A percentile compares a stretch with the other conserved stretches of the same genome.
phyloP scores from a whole-genome alignment of 1,284 basidiomycete species.

The Polyporus tsugae region DNA sequence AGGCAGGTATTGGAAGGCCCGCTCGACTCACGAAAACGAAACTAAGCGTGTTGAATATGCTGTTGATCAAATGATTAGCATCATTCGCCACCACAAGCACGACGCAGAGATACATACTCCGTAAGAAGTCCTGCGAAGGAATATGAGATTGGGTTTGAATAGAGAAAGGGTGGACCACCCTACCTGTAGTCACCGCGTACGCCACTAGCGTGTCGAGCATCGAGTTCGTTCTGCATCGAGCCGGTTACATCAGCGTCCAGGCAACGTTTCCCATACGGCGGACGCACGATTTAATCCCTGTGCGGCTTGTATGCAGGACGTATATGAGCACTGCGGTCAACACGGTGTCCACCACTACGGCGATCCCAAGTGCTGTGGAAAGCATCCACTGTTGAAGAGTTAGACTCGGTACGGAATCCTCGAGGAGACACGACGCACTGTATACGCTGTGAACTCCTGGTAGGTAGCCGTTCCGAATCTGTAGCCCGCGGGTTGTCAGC shows the following conservation, averaged over 20 bases:
- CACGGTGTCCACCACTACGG: slow-evolving; percentile 15
- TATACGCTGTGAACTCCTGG: neutral
- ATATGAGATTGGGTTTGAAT: neutral
- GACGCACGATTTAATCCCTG: slow-evolving; percentile 15
- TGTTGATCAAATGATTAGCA: neutral
- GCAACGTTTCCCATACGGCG: neutral
- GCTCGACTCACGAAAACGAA: neutral
- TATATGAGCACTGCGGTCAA: slow-evolving; percentile 17
- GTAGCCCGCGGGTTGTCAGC: neutral
- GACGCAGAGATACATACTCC: neutral
- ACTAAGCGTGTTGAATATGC: neutral
- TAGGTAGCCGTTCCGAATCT: neutral
- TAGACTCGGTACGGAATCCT: neutral
- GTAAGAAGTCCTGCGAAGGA: neutral
- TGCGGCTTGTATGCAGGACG: slow-evolving; percentile 15
- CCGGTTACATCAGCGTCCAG: neutral
- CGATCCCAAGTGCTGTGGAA: slow-evolving; percentile 14
- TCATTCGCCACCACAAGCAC: neutral
- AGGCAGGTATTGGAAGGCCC: neutral
- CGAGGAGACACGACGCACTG: neutral
- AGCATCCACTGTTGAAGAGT: slow-evolving; percentile 13
- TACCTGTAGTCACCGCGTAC: neutral
- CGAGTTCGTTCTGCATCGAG: neutral
- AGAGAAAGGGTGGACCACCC: neutral
- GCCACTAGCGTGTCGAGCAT: neutral